Evolutionary conservation across 352 stramenopile species (phyloP), one percentile per base, ranked within the genome.

Genomic region (Phytophthora boehmeriae): DNA sequence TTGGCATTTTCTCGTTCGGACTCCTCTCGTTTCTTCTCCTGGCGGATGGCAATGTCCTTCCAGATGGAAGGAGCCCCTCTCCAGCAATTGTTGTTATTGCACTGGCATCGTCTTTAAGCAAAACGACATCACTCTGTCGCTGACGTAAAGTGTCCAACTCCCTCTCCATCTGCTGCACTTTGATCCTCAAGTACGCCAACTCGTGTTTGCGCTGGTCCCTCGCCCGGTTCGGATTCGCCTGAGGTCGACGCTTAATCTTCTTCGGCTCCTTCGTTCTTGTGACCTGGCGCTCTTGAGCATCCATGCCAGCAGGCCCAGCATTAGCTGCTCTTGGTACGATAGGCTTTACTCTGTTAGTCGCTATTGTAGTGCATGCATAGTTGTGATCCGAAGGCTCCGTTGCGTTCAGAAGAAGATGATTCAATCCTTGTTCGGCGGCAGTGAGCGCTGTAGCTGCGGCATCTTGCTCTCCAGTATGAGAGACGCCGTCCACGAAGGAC

Each of bases 131-230:
- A 39, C 4, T 11, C 1, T 16, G 39, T 13, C 28, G 51, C 8
- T 36, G 19, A 23, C 60, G 41, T 10, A 78, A n/a, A 8, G 19
- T 36, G 13, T 13, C 25, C 34, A 72, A 39, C 41, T 73, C 47
- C 22, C 39, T 22, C 45, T 78, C 66, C 30, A 73, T 32, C 43
- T 73, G 56, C 17, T 13, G 20, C 6, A 62, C 63, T 46, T 63
- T 67, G 36, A 62, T 48, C 32, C 60, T 46, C 20, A 78, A 38
- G 27, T 69, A 75, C 2, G 54, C 54, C 8, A 75, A 36, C 46
- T 75, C 69, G 44, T 72, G 51, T n/a, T 50, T 39, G 1, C 60
- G 69, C 25, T 68, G 59, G 22, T 78, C 55, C 5, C 69, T 46
- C 20, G 58, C 69, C 5, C 47, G 49, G 45, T 75, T 75, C 17